Evolutionary conservation across 2,329 filamentous ascomycete species (phyloP), one percentile per base, ranked within the genome.

Genomic region (Akanthomyces uredinophilus): DNA sequence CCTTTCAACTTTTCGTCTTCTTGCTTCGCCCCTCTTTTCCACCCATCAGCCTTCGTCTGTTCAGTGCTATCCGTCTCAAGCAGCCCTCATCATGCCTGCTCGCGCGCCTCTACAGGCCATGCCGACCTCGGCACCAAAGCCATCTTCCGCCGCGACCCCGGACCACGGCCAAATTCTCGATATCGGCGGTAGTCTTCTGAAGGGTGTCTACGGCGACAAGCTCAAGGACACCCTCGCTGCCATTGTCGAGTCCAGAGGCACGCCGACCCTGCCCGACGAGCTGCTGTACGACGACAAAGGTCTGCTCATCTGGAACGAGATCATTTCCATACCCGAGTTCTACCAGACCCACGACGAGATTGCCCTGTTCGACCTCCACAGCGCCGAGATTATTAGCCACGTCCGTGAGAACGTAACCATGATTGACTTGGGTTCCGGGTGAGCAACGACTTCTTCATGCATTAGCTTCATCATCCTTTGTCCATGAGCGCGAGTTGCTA

Each of bases 321-420:
- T 78, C 62, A 78, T 78, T 60, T 75, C 71, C 64, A 75, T 69
- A 0, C 66, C 69, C 1, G 70, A 76, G 46, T 77, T 76, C 63
- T 78, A 78, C 62, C 76, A 78, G 63, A 76, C 76, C 3, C 71
- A 73, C 35, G 76, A 78, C 41, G 76, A 78, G 67, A 75, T 74
- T 22, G 67, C 64, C 8, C 65, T 78, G 2, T 73, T 78, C 39
- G 66, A 75, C 41, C 60, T 65, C 54, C 68, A 77, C 65, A 75
- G 74, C 7, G 57, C 64, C n/a, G 71, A 75, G 2, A 71, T 78
- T 61, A 72, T 72, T n/a, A 60, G 60, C 20, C 67, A 66, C 14
- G 63, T 75, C 32, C 62, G 69, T 22, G 63, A 68, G 13, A 70
- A 70, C 14, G 69, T 73, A 43, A 74, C 73, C 46, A 69, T 78